These are phyloP conservation scores for Lotmaria passim DNA, from an alignment of 208 protist species.

Conservation along the genomic window DNA sequence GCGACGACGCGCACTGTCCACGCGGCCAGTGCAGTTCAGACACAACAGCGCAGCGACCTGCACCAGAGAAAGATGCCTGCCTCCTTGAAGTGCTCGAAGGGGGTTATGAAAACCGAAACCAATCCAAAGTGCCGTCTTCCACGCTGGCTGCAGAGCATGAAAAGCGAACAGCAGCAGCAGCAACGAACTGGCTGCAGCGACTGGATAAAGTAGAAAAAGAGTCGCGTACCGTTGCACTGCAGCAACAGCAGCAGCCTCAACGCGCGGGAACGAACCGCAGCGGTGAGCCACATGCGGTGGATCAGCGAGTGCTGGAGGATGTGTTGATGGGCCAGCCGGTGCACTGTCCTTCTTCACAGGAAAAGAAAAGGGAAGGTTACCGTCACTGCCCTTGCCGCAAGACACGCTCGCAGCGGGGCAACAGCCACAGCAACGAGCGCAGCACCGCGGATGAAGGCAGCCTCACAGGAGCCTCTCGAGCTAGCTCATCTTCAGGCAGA, in stretches of 20 bases:
- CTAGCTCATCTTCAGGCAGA: no score
- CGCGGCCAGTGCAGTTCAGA: not conserved
- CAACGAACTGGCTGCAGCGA: constrained; percentile 2
- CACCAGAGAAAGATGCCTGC: constrained; percentile 1
- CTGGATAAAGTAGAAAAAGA: not conserved
- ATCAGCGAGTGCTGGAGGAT: constrained; percentile 4
- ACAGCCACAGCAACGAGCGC: not conserved
- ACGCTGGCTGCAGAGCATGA: no score
- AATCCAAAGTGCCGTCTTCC: not conserved
- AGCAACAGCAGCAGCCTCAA: not conserved
- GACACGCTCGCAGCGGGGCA: not conserved
- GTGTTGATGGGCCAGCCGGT: constrained; percentile 9
- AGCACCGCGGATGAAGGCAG: not conserved
- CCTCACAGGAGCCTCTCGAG: not conserved
- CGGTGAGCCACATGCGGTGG: not conserved
- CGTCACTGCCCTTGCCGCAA: not conserved
- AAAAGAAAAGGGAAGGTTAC: not conserved
- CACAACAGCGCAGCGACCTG: not conserved
- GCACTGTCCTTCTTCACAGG: not conserved
- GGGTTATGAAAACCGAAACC: not conserved
- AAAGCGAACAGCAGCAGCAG: not conserved
- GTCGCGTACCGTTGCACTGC: not conserved
- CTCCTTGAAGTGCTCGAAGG: constrained; percentile 5
- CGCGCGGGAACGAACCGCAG: not conserved
- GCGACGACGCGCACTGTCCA: not conserved